Percentiles rank a stretch among this genome's conserved stretches.
Evolutionary conservation across 2,329 filamentous ascomycete genomes (phyloP).

Genomic region (Trichophyton rubrum): DNA sequence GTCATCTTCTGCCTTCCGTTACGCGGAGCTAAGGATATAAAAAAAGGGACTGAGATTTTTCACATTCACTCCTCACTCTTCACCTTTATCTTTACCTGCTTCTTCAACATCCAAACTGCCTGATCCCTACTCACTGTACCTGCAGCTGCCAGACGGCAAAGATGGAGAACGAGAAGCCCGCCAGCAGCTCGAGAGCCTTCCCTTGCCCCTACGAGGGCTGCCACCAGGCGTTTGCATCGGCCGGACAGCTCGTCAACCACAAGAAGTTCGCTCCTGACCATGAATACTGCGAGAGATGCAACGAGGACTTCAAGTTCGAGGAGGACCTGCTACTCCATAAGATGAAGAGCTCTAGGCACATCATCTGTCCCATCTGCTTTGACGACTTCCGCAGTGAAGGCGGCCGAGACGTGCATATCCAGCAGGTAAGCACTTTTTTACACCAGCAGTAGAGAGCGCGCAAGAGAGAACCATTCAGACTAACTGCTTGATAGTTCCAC

Average conservation of each 20-base stretch:
- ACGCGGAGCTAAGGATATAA: neutral
- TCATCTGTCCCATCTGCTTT: constrained; percentile 46
- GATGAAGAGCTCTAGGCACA: constrained; percentile 33
- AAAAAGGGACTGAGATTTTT: neutral
- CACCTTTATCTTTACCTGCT: too few species aligned
- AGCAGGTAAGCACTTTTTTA: constrained; percentile 26
- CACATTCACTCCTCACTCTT: neutral
- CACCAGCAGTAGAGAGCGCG: neutral
- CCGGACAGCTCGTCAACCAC: constrained; percentile 39
- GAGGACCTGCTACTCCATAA: constrained; percentile 39
- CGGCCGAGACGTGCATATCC: constrained; percentile 42
- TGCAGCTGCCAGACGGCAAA: neutral
- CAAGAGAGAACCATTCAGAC: neutral
- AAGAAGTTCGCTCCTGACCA: constrained; percentile 34
- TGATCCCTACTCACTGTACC: neutral
- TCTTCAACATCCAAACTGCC: too few species aligned
- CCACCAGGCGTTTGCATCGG: constrained; percentile 32
- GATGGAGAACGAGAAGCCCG: neutral
- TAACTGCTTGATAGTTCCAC: constrained; percentile 31
- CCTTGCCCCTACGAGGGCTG: constrained; percentile 39
- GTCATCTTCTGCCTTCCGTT: neutral
- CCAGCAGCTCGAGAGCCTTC: constrained; percentile 14
- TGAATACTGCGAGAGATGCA: constrained; percentile 31
- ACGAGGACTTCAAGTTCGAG: constrained; percentile 36
- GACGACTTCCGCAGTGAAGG: constrained; percentile 42